These are phyloP conservation scores for Candida sanyaensis DNA, from an alignment of 1,139 yeast genomes.

Conservation along the genomic window DNA sequence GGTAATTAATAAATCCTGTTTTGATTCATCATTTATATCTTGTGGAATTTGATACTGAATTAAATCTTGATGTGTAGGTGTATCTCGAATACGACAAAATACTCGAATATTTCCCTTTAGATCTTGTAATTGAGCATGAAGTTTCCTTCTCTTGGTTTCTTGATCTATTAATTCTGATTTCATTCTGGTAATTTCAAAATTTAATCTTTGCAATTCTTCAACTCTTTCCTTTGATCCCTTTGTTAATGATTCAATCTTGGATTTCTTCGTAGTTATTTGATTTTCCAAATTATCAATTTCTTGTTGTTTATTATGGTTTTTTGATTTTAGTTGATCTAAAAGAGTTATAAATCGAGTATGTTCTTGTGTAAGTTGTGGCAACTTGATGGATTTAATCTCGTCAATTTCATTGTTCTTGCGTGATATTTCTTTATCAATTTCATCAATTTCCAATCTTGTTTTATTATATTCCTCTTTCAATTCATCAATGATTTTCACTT, in stretches of 20 bases:
- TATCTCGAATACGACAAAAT: slow-evolving; percentile 81
- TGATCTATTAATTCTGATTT: slow-evolving; percentile 10
- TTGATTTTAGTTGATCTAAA: slow-evolving; percentile 7
- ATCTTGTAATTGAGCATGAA: slow-evolving; percentile 81
- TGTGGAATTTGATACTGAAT: slow-evolving; percentile 45
- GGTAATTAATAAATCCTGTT: slow-evolving; percentile 44
- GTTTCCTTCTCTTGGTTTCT: slow-evolving; percentile 47
- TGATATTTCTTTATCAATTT: neutral
- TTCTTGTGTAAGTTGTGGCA: slow-evolving; percentile 7
- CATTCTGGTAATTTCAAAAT: slow-evolving; percentile 24
- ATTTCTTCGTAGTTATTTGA: neutral
- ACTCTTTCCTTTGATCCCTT: slow-evolving; percentile 1
- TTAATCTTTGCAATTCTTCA: slow-evolving; percentile 5
- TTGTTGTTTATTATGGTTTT: slow-evolving; percentile 11
- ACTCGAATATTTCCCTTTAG: slow-evolving; percentile 91
- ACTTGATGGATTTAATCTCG: neutral
- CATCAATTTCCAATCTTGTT: slow-evolving; percentile 11
- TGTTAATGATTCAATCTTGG: neutral
- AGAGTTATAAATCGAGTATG: slow-evolving; percentile 6
- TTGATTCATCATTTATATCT: slow-evolving; percentile 48
- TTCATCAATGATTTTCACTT: slow-evolving; percentile 19
- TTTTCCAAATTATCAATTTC: slow-evolving; percentile 5
- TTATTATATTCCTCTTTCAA: slow-evolving; percentile 18
- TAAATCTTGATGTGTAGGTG: slow-evolving; percentile 27
- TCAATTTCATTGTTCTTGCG: slow-evolving; percentile 1